These are phyloP conservation scores for Chalaropsis ovoidea DNA, from an alignment of 2,329 filamentous ascomycete species.

Conservation along the genomic window DNA sequence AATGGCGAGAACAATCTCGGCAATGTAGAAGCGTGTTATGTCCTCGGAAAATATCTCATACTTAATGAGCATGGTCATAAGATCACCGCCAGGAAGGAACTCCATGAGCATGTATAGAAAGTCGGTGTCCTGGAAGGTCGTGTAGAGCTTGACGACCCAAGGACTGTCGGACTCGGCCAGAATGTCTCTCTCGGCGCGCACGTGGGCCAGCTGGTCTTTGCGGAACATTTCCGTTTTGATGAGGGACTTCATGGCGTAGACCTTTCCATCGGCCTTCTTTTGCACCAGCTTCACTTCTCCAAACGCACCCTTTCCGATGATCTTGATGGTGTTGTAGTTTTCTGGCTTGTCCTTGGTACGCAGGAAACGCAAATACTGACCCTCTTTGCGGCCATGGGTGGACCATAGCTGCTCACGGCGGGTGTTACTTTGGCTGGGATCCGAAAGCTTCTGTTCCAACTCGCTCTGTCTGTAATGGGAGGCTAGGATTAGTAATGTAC, in stretches of 20 bases:
- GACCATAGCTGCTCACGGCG: constrained; percentile 79
- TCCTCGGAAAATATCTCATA: constrained; percentile 99
- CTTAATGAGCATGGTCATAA: constrained; percentile 99
- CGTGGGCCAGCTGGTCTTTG: constrained; percentile 94
- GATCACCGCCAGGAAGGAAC: constrained; percentile 90
- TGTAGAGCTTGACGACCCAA: constrained; percentile 97
- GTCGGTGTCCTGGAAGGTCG: constrained; percentile 91
- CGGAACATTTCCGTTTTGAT: constrained; percentile 99
- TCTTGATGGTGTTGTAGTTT: constrained; percentile 94
- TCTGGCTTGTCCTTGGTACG: constrained; percentile 85
- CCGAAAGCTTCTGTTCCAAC: constrained; percentile 73
- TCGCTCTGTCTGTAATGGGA: constrained; percentile 63
- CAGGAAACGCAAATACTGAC: constrained; percentile 85
- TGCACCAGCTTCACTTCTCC: constrained; percentile 97
- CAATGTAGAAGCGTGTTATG: constrained; percentile 98
- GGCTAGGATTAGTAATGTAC: constrained; percentile 10
- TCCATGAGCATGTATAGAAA: constrained; percentile 99
- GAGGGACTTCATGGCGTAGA: constrained; percentile 95
- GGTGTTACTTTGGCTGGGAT: constrained; percentile 61
- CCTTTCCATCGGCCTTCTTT: constrained; percentile 90
- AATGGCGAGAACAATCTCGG: constrained; percentile 94
- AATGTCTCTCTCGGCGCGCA: constrained; percentile 94
- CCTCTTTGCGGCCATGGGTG: constrained; percentile 76
- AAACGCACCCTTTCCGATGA: constrained; percentile 97
- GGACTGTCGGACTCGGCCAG: constrained; percentile 98